These are phyloP conservation scores for Ustilago esculenta DNA, from an alignment of 1,284 basidiomycete species.

Conservation along the genomic window DNA sequence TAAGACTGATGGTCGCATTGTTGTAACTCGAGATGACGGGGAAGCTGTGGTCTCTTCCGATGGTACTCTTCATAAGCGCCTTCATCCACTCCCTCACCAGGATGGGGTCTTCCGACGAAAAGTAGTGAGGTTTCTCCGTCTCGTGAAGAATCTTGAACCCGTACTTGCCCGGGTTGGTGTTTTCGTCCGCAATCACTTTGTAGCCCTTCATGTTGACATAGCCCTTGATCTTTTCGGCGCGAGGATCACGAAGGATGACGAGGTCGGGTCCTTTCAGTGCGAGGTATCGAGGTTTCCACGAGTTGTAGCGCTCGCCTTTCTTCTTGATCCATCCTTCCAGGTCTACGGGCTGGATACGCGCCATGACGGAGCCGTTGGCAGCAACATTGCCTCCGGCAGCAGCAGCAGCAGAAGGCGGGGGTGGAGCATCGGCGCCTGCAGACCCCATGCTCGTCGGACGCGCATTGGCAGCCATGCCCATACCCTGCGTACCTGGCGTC, in stretches of 20 bases:
- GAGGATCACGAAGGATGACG: slow-evolving; percentile 55
- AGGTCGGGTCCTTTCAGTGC: slow-evolving; percentile 85
- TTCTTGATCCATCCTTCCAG: slow-evolving; percentile 86
- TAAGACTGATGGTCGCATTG: slow-evolving; percentile 92
- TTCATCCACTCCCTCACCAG: slow-evolving; percentile 98
- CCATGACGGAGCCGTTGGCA: slow-evolving; percentile 52
- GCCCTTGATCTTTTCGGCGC: slow-evolving; percentile 80
- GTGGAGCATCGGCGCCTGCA: slow-evolving; percentile 28
- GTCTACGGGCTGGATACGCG: slow-evolving; percentile 62
- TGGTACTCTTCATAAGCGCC: slow-evolving; percentile 98
- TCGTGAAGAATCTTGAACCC: slow-evolving; percentile 95
- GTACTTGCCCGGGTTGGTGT: slow-evolving; percentile 88
- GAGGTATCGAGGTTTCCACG: slow-evolving; percentile 92
- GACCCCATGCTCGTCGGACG: slow-evolving; percentile 27
- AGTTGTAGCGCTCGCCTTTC: slow-evolving; percentile 90
- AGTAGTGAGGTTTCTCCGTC: slow-evolving; percentile 85
- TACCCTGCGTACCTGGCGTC: slow-evolving; percentile 10
- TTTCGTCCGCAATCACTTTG: slow-evolving; percentile 92
- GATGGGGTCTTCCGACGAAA: slow-evolving; percentile 86
- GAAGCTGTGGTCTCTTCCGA: slow-evolving; percentile 73
- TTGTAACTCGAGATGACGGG: slow-evolving; percentile 97
- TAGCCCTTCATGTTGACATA: slow-evolving; percentile 92
- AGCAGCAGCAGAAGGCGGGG: slow-evolving; percentile 39
- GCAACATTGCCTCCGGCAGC: slow-evolving; percentile 36
- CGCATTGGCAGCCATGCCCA: slow-evolving; percentile 23